Percentiles rank a stretch among this genome's conserved stretches.
These are phyloP conservation scores for Monosporascus sp. DNA, from an alignment of 2,329 filamentous ascomycete genomes.

Conservation along the genomic window DNA sequence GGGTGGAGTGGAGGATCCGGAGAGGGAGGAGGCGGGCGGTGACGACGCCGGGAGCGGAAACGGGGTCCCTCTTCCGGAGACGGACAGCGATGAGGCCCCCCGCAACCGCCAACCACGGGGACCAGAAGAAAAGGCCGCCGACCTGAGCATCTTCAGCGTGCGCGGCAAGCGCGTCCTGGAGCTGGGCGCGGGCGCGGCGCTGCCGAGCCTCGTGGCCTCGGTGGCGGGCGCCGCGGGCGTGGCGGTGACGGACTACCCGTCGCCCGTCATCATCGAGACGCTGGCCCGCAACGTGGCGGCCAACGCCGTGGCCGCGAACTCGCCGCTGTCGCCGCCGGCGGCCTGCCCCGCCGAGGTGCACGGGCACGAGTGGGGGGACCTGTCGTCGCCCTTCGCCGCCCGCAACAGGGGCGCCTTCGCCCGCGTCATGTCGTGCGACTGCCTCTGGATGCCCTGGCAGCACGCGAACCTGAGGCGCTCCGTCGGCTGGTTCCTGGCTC, in stretches of 20 bases:
- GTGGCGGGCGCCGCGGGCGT: conserved; percentile 45
- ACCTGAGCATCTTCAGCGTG: conserved; percentile 2
- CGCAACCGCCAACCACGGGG: background rate
- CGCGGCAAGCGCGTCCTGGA: conserved; percentile 51
- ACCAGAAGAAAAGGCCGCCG: background rate
- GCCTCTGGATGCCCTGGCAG: conserved; percentile 70
- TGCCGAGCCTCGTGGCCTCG: conserved; percentile 45
- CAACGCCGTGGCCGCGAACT: conserved; percentile 37
- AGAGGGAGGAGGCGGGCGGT: background rate
- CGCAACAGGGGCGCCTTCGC: conserved; percentile 41
- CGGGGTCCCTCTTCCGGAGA: too few species aligned
- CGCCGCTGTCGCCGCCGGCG: conserved; percentile 23
- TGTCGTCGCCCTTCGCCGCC: conserved; percentile 29
- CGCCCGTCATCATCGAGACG: conserved; percentile 52
- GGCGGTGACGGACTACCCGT: conserved; percentile 63
- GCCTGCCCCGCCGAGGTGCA: conserved; percentile 37
- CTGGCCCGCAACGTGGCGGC: conserved; percentile 51
- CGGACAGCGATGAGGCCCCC: too few species aligned
- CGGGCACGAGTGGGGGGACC: conserved; percentile 62
- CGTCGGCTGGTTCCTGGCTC: conserved; percentile 55
- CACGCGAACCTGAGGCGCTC: conserved; percentile 61
- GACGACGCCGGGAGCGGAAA: too few species aligned
- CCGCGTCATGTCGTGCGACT: conserved; percentile 65
- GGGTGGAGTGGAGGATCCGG: background rate
- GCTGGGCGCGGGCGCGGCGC: conserved; percentile 60